phyloP scores from a whole-genome alignment of 2,329 filamentous ascomycete species.

The Monosporascus sp. region DNA sequence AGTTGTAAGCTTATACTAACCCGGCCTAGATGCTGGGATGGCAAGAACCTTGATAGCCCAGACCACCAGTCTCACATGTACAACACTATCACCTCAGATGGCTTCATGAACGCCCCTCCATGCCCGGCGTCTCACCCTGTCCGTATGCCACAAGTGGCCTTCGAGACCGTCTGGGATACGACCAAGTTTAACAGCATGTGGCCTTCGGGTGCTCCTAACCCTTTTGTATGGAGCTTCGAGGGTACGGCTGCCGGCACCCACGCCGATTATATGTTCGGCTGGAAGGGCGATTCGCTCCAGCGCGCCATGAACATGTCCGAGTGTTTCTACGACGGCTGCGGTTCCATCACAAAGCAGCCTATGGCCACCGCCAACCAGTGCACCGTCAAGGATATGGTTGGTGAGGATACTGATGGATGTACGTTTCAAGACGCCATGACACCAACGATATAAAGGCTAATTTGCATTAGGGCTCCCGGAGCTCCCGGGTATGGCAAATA shows the following conservation, averaged over 20 bases:
- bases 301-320: conserved; percentile 30
- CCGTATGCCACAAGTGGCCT: conserved; percentile 33
- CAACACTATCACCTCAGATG: conserved; percentile 17
- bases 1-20: not conserved
- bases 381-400: conserved; percentile 19
- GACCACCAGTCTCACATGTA: conserved; percentile 19
- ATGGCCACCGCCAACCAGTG: conserved; percentile 20
- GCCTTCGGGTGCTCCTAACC: conserved; percentile 24
- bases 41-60: conserved; percentile 17
- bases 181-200: conserved; percentile 31
- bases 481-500: conserved; percentile 6
- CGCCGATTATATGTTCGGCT: conserved; percentile 34
- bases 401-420: conserved; percentile 22
- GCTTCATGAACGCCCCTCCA: conserved; percentile 12
- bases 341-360: conserved; percentile 19
- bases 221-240: conserved; percentile 23
- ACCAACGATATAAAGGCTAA: conserved; percentile 2
- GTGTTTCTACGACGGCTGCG: conserved; percentile 31
- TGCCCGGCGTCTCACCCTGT: conserved; percentile 25
- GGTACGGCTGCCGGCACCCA: conserved; percentile 28
- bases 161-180: conserved; percentile 41
- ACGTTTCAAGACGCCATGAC: conserved; percentile 7
- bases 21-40: conserved; percentile 15
- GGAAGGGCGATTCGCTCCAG: conserved; percentile 25
- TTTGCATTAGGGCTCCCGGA: conserved; percentile 9